Evolutionary conservation across 805 yeast species (phyloP), one percentile per base, ranked within the genome.

Genomic region (Candida koratica): DNA sequence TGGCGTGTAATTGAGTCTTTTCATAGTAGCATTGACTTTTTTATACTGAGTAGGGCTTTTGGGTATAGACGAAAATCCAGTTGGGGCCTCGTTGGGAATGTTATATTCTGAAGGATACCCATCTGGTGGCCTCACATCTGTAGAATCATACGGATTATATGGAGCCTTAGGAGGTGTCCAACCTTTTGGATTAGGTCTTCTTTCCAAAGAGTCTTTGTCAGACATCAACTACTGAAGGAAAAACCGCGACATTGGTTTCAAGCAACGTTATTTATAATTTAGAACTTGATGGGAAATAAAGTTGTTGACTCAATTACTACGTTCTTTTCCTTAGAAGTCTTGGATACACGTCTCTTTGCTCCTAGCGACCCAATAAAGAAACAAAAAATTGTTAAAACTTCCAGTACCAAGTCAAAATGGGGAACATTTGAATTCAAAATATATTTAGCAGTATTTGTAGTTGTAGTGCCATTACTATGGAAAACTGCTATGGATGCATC

Each of bases 101-200:
- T 73, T 68, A 61, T 71, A 86, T 55, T 85, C 95, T 17, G 88
- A 79, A 1, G 95, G 95, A 45, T 86, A 85, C 2, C 95, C 95
- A 52, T 79, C 79, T 0, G 94, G 74, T 0, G 95, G 95, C 30
- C 95, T 67, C 26, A 64, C 53, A 52, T 85, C 95, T 1, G 73
- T 60, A 0, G 89, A 83, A 52, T 85, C 95, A 51, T 79, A 86
- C 5, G 95, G 95, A 49, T 85, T 85, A 54, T 84, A 86, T 1
- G 93, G 93, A 1, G 89, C 90, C 43, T 71, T 75, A 7, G 95
- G 95, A 1, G 79, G 84, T 0, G 72, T 71, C 93, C 93, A 83
- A 0, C 87, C 88, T 5, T 73, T 72, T 2, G 93, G 89, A 48
- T 83, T 79, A 3, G 89, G 82, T 38, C 85, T 64, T 61, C 88